Conservation (phyloP, 2,329 filamentous ascomycete genomes). For the Cytospora chrysosperma region DNA sequence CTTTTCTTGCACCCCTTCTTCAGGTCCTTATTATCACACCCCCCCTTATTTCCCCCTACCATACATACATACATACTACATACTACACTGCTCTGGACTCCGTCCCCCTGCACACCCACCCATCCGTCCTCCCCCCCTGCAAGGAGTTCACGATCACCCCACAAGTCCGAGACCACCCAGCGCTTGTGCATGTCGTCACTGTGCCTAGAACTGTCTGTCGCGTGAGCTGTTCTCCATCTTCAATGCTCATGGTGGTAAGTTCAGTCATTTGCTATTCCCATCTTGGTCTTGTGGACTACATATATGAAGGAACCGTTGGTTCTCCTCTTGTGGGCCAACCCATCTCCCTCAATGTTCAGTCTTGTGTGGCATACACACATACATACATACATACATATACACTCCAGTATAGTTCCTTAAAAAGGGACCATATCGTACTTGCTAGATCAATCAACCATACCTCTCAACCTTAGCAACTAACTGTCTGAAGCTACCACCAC, state of each 20-base stretch:
- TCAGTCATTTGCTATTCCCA: neutral
- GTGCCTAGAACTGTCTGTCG: neutral
- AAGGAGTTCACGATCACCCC: conserved; percentile 1
- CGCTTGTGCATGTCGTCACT: conserved; percentile 22
- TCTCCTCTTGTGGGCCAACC: neutral
- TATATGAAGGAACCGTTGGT: neutral
- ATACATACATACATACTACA: neutral
- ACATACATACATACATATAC: neutral
- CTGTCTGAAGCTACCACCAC: neutral
- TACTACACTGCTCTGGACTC: too few relatives aligned
- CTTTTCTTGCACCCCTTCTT: neutral
- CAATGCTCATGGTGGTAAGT: conserved; percentile 9
- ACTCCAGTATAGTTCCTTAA: too few relatives aligned
- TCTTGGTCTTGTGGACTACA: conserved; percentile 1
- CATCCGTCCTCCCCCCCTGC: neutral
- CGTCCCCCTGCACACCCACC: neutral
- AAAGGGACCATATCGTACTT: neutral
- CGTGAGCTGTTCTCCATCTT: neutral
- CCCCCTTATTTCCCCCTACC: neutral
- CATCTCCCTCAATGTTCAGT: neutral
- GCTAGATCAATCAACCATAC: neutral
- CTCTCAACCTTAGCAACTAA: too few relatives aligned
- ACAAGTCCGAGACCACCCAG: conserved; percentile 15
- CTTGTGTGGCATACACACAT: neutral
- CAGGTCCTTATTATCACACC: neutral